Evolutionary conservation across 371 early-diverging fungal genomes (phyloP).

Genomic region (Actinomortierella wolfii): DNA sequence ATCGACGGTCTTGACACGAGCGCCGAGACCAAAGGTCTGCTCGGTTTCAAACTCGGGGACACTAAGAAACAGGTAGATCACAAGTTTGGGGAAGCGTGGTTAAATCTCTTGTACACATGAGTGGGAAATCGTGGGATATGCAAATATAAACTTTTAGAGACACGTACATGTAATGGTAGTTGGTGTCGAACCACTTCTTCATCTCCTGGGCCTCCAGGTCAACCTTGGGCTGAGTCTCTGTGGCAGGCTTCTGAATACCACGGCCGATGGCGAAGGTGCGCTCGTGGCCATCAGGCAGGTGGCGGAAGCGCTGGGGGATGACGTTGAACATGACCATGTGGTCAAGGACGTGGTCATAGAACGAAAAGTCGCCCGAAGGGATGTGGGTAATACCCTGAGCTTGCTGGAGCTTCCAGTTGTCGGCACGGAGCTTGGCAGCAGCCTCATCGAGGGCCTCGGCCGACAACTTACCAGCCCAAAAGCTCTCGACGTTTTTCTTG

Average conservation of each 20-base stretch:
- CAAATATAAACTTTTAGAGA: too few species aligned
- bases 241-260: slow-evolving; percentile 82
- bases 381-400: slow-evolving; percentile 81
- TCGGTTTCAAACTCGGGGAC: slow-evolving; percentile 86
- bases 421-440: slow-evolving; percentile 78
- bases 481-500: slow-evolving; percentile 87
- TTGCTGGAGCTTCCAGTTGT: slow-evolving; percentile 89
- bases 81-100: not conserved
- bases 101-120: too few species aligned
- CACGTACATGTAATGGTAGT: slow-evolving; percentile 73
- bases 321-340: slow-evolving; percentile 78
- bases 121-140: too few species aligned
- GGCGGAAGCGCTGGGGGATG: slow-evolving; percentile 78
- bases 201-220: slow-evolving; percentile 96
- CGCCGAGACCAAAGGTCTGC: slow-evolving; percentile 74
- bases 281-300: slow-evolving; percentile 65
- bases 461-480: slow-evolving; percentile 90
- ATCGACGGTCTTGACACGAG: slow-evolving; percentile 75
- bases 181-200: slow-evolving; percentile 98
- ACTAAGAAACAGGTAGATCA: slow-evolving; percentile 43
- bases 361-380: slow-evolving; percentile 93
- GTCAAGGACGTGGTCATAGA: slow-evolving; percentile 96
- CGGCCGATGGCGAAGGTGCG: slow-evolving; percentile 98
- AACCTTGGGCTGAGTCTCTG: slow-evolving; percentile 62
- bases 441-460: slow-evolving; percentile 73